These are phyloP conservation scores for Dalbergia cultrata DNA, from an alignment of 306 rosid genomes.

Conservation along the genomic window DNA sequence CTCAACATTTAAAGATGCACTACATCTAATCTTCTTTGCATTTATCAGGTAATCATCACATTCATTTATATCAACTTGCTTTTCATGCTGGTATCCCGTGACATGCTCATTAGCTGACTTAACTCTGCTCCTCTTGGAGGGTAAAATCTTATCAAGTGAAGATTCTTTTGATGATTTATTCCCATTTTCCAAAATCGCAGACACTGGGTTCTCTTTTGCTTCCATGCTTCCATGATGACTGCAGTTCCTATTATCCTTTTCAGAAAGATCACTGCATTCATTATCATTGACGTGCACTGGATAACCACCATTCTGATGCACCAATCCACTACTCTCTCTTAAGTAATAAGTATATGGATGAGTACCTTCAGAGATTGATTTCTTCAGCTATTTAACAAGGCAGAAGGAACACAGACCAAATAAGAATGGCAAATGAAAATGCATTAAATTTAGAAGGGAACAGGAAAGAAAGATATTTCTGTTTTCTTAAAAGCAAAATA, in stretches of 20 bases:
- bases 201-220: constrained; percentile 44
- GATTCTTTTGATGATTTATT: constrained; percentile 38
- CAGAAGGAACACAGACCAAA: constrained; percentile 34
- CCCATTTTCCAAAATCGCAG: constrained; percentile 42
- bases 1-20: constrained; percentile 41
- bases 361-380: constrained; percentile 66
- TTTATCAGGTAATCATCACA: constrained; percentile 43
- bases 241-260: constrained; percentile 44
- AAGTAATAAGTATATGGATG: constrained; percentile 64
- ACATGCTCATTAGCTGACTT: constrained; percentile 40
- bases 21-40: constrained; percentile 57
- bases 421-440: constrained; percentile 37
- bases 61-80: constrained; percentile 36
- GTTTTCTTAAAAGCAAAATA: constrained; percentile 25
- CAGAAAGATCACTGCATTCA: constrained; percentile 30
- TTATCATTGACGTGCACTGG: constrained; percentile 36
- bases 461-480: constrained; percentile 15
- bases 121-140: constrained; percentile 56
- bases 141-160: constrained; percentile 37
- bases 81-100: constrained; percentile 38
- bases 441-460: constrained; percentile 1
- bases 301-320: constrained; percentile 36
- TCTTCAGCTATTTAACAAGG: constrained; percentile 68
- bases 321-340: constrained; percentile 63
- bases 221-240: constrained; percentile 44